Conservation (phyloP, 106 monocot species). For the Dioscorea alata region DNA sequence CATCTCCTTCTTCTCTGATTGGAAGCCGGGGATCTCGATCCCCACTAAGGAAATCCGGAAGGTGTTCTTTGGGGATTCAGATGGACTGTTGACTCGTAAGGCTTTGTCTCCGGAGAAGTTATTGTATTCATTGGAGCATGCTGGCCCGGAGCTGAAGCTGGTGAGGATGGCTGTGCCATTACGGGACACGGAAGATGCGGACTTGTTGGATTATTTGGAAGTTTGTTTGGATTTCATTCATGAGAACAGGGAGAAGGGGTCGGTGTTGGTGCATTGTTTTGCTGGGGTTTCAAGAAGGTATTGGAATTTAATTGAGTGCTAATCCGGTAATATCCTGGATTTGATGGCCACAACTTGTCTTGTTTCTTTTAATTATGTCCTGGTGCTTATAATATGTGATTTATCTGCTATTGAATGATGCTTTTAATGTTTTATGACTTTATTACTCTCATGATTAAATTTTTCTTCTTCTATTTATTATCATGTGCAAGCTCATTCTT, state of each 20-base stretch:
- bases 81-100: conserved; percentile 21
- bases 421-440: too few relatives aligned
- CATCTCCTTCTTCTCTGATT: conserved; percentile 83
- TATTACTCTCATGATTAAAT: too few relatives aligned
- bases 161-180: conserved; percentile 87
- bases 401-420: too few relatives aligned
- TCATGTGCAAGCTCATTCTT: too few relatives aligned
- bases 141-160: conserved; percentile 64
- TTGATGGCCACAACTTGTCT: too few relatives aligned
- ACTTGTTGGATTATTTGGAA: conserved; percentile 77
- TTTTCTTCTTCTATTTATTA: too few relatives aligned
- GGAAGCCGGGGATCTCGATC: conserved; percentile 49
- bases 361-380: too few relatives aligned
- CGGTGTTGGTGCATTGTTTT: conserved; percentile 79
- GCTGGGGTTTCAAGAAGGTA: conserved; percentile 86
- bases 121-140: conserved; percentile 55
- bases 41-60: conserved; percentile 58
- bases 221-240: conserved; percentile 90
- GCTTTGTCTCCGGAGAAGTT: conserved; percentile 46
- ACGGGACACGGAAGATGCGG: conserved; percentile 80
- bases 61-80: conserved; percentile 42
- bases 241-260: conserved; percentile 49
- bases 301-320: neutral
- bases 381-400: too few relatives aligned
- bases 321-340: too few relatives aligned